Percentiles rank a stretch among this genome's conserved stretches.
Conservation (phyloP, 2,329 filamentous ascomycete genomes). For the Talaromyces sp. region DNA sequence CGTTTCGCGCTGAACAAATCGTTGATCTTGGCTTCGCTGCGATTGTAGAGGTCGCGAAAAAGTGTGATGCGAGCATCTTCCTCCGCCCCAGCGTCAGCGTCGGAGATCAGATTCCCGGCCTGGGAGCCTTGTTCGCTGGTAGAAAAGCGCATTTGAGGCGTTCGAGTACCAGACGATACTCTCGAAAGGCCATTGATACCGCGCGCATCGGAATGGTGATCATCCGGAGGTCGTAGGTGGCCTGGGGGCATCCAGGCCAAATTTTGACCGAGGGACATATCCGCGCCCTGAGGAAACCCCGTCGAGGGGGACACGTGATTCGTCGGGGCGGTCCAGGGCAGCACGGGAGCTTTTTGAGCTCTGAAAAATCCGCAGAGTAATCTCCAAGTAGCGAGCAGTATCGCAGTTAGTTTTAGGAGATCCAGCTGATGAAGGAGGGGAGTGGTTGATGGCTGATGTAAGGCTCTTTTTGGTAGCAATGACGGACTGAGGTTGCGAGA, state of each 20-base stretch:
- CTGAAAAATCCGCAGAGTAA: conserved; percentile 35
- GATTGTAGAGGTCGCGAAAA: conserved; percentile 74
- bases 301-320: conserved; percentile 43
- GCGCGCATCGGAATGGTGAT: conserved; percentile 45
- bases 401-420: conserved; percentile 29
- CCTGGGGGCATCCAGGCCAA: conserved; percentile 65
- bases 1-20: conserved; percentile 63
- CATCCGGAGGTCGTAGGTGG: conserved; percentile 59
- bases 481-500: conserved; percentile 25
- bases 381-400: conserved; percentile 22
- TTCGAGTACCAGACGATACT: conserved; percentile 43
- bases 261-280: conserved; percentile 66
- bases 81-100: conserved; percentile 59
- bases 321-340: conserved; percentile 32
- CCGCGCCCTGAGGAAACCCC: conserved; percentile 43
- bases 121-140: conserved; percentile 46
- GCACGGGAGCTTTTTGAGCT: conserved; percentile 24
- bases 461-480: conserved; percentile 39
- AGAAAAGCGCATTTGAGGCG: conserved; percentile 44
- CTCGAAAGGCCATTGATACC: conserved; percentile 44
- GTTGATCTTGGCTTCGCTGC: conserved; percentile 72
- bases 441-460: conserved; percentile 39
- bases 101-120: conserved; percentile 48
- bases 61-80: conserved; percentile 66
- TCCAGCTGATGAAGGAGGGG: conserved; percentile 33